Evolutionary conservation across 169 alveolate species (phyloP).

Genomic region (Cyclospora cayetanensis): DNA sequence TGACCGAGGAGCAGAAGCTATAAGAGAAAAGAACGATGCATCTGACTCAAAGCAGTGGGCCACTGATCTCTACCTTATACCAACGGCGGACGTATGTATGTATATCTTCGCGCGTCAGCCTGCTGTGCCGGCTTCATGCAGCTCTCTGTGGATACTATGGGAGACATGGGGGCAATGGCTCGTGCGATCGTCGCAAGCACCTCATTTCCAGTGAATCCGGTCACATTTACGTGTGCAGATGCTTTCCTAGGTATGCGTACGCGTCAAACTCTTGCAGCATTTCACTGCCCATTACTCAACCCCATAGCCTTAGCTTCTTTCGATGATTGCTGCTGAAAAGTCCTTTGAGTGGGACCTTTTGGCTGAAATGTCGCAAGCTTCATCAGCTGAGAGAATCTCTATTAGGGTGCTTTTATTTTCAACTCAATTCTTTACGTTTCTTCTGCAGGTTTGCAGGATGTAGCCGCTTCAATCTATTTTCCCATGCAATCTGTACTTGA

Average conservation of each 20-base stretch:
- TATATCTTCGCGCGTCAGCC: no score
- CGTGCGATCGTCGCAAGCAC: not conserved
- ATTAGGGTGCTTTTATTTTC: not conserved
- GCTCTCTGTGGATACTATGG: constrained; percentile 31
- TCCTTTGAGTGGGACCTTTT: no score
- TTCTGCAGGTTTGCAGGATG: not conserved
- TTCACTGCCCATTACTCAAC: no score
- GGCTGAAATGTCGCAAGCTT: not conserved
- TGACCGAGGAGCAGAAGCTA: no score
- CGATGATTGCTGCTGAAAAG: no score
- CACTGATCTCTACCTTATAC: no score
- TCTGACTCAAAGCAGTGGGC: no score
- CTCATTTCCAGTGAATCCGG: not conserved
- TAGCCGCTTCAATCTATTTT: not conserved
- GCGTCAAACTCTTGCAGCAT: not conserved
- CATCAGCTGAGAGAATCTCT: not conserved
- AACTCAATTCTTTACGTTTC: not conserved
- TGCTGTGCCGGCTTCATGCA: no score
- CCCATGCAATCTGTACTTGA: constrained; percentile 12
- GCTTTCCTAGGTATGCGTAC: constrained; percentile 16
- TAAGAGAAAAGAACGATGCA: no score
- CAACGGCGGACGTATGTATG: no score
- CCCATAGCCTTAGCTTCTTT: no score
- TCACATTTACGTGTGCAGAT: constrained; percentile 24
- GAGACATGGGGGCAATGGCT: constrained; percentile 27